A percentile compares a stretch with the other conserved stretches of the same genome.
phyloP scores from a whole-genome alignment of 169 alveolate species.

The Cyclospora cayetanensis region DNA sequence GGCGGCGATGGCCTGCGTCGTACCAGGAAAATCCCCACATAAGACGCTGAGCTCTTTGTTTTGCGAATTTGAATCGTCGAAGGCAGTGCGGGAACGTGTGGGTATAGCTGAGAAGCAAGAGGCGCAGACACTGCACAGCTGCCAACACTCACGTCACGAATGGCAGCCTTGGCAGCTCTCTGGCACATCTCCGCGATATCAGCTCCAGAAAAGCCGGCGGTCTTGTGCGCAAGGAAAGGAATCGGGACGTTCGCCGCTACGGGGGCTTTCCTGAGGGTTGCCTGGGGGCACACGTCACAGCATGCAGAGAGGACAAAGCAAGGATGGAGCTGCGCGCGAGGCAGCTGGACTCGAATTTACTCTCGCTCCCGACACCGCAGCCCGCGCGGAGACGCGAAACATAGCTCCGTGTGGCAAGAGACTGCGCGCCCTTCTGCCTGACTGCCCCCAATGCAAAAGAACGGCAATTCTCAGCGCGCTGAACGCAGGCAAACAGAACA shows the following conservation, averaged over 20 bases:
- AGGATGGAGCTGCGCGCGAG: no score
- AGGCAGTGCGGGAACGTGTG: background rate
- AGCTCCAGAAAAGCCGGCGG: conserved; percentile 99
- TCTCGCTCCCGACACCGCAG: no score
- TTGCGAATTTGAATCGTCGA: background rate
- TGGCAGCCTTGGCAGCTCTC: conserved; percentile 99
- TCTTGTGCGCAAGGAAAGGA: conserved; percentile 97
- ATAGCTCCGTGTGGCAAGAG: no score
- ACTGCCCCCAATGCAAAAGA: no score
- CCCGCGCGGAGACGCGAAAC: no score
- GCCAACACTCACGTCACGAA: conserved; percentile 97
- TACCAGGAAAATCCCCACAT: no score
- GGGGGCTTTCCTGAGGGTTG: conserved; percentile 97
- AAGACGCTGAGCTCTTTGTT: background rate
- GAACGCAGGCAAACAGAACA: no score
- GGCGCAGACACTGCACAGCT: background rate
- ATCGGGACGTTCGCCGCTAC: conserved; percentile 97
- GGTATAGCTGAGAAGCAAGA: background rate
- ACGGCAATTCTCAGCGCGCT: background rate
- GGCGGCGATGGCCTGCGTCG: conserved; percentile 82
- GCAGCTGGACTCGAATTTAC: no score
- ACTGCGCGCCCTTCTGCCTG: no score
- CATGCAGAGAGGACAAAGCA: conserved; percentile 85
- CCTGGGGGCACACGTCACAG: conserved; percentile 81
- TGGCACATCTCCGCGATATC: conserved; percentile 99